Percentiles rank a stretch among this genome's conserved stretches.
phyloP scores from a whole-genome alignment of 768 basidiomycete species.

The Tricholoma matsutake region DNA sequence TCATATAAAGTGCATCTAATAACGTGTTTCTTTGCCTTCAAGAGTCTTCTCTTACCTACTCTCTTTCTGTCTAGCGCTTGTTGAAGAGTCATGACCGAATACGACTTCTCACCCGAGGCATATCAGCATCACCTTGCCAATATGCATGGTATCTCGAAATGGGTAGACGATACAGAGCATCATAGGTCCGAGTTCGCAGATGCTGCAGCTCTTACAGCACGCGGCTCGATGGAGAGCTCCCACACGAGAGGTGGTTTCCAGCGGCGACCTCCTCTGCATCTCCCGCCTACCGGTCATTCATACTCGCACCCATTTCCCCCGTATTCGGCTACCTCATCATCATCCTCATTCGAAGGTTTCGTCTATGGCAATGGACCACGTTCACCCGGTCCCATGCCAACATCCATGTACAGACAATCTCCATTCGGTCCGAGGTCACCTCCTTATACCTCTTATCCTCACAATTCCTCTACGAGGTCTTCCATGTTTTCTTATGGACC shows the following conservation, averaged over 20 bases:
- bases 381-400: constrained; percentile 16
- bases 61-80: background rate
- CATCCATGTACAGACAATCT: background rate
- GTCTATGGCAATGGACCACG: constrained; percentile 12
- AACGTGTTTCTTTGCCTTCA: background rate
- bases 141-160: constrained; percentile 18
- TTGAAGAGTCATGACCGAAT: constrained; percentile 18
- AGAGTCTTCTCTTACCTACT: background rate
- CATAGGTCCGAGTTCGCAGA: constrained; percentile 15
- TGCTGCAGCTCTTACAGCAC: constrained; percentile 16
- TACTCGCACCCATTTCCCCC: constrained; percentile 9
- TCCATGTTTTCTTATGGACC: background rate
- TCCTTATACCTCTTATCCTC: background rate
- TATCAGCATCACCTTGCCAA: constrained; percentile 16
- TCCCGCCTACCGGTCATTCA: constrained; percentile 8
- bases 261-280: constrained; percentile 11
- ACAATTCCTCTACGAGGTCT: background rate
- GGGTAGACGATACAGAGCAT: constrained; percentile 19
- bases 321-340: constrained; percentile 7
- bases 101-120: constrained; percentile 22
- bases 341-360: constrained; percentile 8
- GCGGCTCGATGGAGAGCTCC: background rate
- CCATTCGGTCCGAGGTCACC: background rate
- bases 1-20: background rate
- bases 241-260: background rate